Base-by-base conservation (phyloP, 2,329 filamentous ascomycete species). In the Diaporthe longicolla region DNA sequence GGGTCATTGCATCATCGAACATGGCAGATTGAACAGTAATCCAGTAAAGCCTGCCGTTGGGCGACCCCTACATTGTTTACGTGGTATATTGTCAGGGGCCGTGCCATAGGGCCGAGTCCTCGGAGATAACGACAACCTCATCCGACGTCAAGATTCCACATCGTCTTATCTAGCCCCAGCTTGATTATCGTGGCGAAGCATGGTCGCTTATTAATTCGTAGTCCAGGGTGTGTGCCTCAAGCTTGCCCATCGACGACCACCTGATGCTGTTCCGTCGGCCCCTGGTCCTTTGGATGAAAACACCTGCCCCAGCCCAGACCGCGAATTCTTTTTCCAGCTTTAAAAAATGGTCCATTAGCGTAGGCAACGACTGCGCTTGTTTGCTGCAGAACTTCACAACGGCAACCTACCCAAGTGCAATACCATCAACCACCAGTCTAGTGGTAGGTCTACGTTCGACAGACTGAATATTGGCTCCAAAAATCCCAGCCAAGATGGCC, bases 1-100 rank as follows among this genome's bases (percentile, higher is more conserved):
- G 63, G 52, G 48, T 68, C 45, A 68, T 54, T 68, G 63, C 63
- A 68, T 68, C 48, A 68, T 68, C 32, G 63, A 54, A 54, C 45
- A 52, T 32, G 48, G 63, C 63, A 68, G 37, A 52, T 66, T 21
- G 19, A 66, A 24, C 50, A 66, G 63, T 40, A 54, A 40, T 13
- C 37, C 37, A 40, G 37, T 13, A 13, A 40, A 52, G 11, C n/a
- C 21, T 5, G 45, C 29, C 63, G 29, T 52, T 52, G 13, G 29
- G n/a, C 3, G 35, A 29, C 37, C 37, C 37, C 9, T 45, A 11
- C 21, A 24, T 26, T 66, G 15, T 52, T 24, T 19, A 11, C 21
- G 45, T 50, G 45, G 21, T 50, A n/a, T 50, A 1, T 29, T 54
- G n/a, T 5, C 45, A 54, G 45, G 43, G 43, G 43, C 8, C 2